Evolutionary conservation across 805 yeast genomes (phyloP).

Genomic region (Geotrichum ghanense): DNA sequence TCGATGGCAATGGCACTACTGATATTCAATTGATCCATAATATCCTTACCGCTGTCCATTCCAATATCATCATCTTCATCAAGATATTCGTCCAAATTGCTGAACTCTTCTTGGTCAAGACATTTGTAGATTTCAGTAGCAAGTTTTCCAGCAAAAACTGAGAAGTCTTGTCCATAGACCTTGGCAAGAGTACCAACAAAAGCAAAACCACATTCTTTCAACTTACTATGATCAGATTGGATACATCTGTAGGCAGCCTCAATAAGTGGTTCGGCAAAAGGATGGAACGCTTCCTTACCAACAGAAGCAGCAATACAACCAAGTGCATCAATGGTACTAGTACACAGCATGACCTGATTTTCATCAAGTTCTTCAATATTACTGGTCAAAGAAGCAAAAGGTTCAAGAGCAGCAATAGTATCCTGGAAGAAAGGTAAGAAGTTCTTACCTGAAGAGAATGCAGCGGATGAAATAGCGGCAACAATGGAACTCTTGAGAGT

Average conservation of each 20-base stretch:
- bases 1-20: constrained; percentile 93
- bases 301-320: constrained; percentile 96
- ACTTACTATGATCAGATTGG: constrained; percentile 65
- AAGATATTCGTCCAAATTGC: constrained; percentile 27
- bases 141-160: constrained; percentile 70
- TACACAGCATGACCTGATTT: constrained; percentile 84
- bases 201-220: constrained; percentile 91
- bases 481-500: constrained; percentile 51
- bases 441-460: constrained; percentile 84
- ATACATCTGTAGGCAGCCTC: constrained; percentile 78
- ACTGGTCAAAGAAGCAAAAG: constrained; percentile 41
- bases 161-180: constrained; percentile 84
- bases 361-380: constrained; percentile 72
- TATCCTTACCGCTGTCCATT: constrained; percentile 45
- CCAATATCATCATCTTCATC: constrained; percentile 36
- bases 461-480: constrained; percentile 94
- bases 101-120: constrained; percentile 75
- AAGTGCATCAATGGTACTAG: constrained; percentile 83
- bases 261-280: constrained; percentile 78
- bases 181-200: constrained; percentile 89
- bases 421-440: constrained; percentile 78
- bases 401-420: constrained; percentile 72
- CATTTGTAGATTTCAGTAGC: constrained; percentile 78
- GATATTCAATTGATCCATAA: constrained; percentile 65
- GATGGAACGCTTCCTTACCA: constrained; percentile 78